These are phyloP conservation scores for Wickerhamiella hasegawae DNA, from an alignment of 805 yeast species.

Conservation along the genomic window DNA sequence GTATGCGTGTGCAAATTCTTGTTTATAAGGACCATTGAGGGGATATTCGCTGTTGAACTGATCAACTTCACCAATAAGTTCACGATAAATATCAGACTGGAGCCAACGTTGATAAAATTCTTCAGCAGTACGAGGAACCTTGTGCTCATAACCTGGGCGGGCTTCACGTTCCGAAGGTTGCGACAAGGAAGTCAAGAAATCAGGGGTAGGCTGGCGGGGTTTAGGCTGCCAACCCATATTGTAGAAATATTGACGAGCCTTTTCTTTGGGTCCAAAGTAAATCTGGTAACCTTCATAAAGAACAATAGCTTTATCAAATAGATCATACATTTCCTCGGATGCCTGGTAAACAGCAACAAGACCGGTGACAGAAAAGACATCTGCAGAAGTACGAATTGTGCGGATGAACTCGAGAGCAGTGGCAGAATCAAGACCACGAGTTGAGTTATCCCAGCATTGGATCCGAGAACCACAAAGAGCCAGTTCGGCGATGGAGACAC, in stretches of 20 bases:
- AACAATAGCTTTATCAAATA: constrained; percentile 46
- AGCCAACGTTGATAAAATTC: constrained; percentile 49
- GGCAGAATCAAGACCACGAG: constrained; percentile 73
- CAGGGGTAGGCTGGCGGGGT: constrained; percentile 51
- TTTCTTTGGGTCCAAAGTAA: constrained; percentile 41
- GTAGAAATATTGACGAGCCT: constrained; percentile 41
- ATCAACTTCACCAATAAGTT: constrained; percentile 30
- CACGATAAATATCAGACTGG: constrained; percentile 28
- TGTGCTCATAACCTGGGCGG: constrained; percentile 30
- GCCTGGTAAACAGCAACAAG: constrained; percentile 57
- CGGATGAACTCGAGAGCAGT: constrained; percentile 63
- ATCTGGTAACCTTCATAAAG: constrained; percentile 46
- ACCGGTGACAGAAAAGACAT: constrained; percentile 35
- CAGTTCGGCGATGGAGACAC: constrained; percentile 73
- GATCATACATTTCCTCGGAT: constrained; percentile 45
- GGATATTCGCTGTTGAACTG: constrained; percentile 20
- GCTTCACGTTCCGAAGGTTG: constrained; percentile 44
- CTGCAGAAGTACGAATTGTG: constrained; percentile 48
- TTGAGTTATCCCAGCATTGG: constrained; percentile 66
- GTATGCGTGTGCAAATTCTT: constrained; percentile 24
- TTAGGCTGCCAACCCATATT: constrained; percentile 51
- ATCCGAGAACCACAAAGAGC: constrained; percentile 45
- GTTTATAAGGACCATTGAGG: constrained; percentile 20
- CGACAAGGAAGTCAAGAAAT: constrained; percentile 52
- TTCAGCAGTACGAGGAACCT: constrained; percentile 43